Base-by-base conservation (phyloP, 1,284 basidiomycete species). In the Anthracocystis walkeri region DNA sequence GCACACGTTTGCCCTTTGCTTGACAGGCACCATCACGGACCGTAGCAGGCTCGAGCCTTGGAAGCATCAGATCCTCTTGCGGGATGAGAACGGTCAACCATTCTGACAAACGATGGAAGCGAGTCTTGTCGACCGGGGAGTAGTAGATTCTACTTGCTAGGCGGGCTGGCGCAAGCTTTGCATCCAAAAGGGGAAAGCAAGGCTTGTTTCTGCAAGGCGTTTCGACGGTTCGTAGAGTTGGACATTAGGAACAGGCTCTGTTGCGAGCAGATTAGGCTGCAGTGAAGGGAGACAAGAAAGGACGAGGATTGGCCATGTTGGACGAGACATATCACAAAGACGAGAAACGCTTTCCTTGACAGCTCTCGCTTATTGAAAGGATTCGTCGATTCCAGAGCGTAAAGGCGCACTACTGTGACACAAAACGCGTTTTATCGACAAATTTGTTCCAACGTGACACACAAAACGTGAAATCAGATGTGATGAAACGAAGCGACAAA, bases 291-390 rank as follows among this genome's bases (percentile, higher is more conserved):
- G 58, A 8, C 20, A 16, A 16, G 10, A 16, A 38, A 16, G 33
- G 33, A 16, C 11, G 35, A 16, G 10, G 35, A 38, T 16, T 14
- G 44, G 21, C 23, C 53, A 41, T 41, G 54, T n/a, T 45, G 53
- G 56, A 58, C 38, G 66, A 54, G 60, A 46, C 57, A 63, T 69
- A 33, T 64, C 60, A 38, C 35, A 38, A 38, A 38, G 35, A 38
- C 14, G 35, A 38, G 35, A 44, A 16, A 60, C 56, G 54, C 35
- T 23, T 57, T 57, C 45, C 35, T 61, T 64, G 67, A 65, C 62
- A 65, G 58, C 54, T 61, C 45, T 51, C 33, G 33, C 38, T 25
- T 29, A 31, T n/a, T n/a, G n/a, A n/a, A n/a, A n/a, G n/a, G n/a
- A n/a, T n/a, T n/a, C n/a, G n/a, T n/a, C n/a, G n/a, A n/a, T n/a